These are phyloP conservation scores for Cenchrus americanus DNA, from an alignment of 176 grass and related monocot species.

Conservation along the genomic window DNA sequence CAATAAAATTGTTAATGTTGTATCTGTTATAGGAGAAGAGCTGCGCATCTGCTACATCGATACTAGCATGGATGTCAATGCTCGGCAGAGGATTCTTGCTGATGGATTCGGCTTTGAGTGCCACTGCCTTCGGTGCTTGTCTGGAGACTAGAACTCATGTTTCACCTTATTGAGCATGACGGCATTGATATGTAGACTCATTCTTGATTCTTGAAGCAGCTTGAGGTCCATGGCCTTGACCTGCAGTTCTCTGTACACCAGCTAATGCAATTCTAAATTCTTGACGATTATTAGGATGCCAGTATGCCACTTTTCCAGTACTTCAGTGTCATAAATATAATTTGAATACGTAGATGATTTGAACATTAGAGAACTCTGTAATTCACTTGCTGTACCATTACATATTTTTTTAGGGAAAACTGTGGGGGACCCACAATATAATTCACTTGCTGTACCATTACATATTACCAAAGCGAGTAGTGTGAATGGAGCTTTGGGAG, in stretches of 20 bases:
- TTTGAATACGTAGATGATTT: background rate
- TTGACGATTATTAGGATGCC: background rate
- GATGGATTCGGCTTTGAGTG: slow-evolving; percentile 86
- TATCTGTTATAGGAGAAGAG: slow-evolving; percentile 69
- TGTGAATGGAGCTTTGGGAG: background rate
- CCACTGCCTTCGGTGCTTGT: slow-evolving; percentile 65
- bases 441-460: background rate
- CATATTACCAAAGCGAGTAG: background rate
- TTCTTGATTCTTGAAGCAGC: slow-evolving; percentile 28
- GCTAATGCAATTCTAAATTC: background rate
- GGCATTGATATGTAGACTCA: background rate
- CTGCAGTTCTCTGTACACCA: slow-evolving; percentile 10
- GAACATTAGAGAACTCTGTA: background rate
- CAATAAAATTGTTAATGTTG: background rate
- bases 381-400: background rate
- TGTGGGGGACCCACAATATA: too few relatives aligned
- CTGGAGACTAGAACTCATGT: slow-evolving; percentile 54
- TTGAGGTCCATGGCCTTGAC: background rate
- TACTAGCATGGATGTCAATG: slow-evolving; percentile 73
- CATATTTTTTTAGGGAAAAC: too few relatives aligned
- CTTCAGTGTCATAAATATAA: background rate
- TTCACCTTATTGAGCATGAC: background rate
- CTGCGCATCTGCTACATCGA: slow-evolving; percentile 92
- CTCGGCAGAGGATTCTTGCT: slow-evolving; percentile 79
- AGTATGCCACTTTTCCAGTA: background rate